phyloP scores from a whole-genome alignment of 108 stramenopile species.

The Skeletonema costatum region DNA sequence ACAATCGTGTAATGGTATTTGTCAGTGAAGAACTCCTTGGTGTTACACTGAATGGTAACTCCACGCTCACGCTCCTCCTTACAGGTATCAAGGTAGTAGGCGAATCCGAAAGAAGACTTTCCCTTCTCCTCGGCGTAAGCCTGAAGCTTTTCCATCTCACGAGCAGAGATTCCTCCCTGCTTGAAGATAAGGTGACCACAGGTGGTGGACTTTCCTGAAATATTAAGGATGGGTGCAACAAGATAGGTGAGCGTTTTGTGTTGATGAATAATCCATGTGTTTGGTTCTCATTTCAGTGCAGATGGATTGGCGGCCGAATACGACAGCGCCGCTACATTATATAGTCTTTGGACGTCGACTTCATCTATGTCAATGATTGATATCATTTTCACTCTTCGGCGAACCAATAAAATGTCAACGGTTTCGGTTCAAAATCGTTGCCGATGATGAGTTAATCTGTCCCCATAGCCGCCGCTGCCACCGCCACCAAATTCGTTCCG shows the following conservation, averaged over 20 bases:
- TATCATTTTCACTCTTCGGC: background rate
- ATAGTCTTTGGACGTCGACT: background rate
- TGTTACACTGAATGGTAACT: slow-evolving; percentile 82
- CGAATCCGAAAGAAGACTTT: slow-evolving; percentile 81
- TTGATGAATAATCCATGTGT: background rate
- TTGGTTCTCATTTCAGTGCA: background rate
- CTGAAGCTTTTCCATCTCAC: slow-evolving; percentile 81
- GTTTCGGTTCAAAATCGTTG: background rate
- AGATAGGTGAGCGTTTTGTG: background rate
- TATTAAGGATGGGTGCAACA: background rate
- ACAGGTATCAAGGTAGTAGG: slow-evolving; percentile 83
- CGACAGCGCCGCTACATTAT: background rate
- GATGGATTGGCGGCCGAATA: background rate
- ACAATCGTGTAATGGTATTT: slow-evolving; percentile 85
- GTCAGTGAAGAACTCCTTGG: slow-evolving; percentile 85
- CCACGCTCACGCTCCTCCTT: slow-evolving; percentile 85
- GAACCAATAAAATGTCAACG: background rate
- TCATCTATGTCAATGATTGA: background rate
- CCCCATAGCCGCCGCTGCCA: background rate
- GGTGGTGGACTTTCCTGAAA: slow-evolving; percentile 61
- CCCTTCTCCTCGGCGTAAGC: slow-evolving; percentile 75
- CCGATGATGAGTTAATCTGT: no score
- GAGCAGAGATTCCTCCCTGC: slow-evolving; percentile 74
- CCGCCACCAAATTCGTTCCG: background rate
- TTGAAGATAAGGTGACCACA: slow-evolving; percentile 85